Percentiles rank a stretch among this genome's conserved stretches.
Conservation (phyloP, 1,284 basidiomycete species). For the Moesziomyces sp. region DNA sequence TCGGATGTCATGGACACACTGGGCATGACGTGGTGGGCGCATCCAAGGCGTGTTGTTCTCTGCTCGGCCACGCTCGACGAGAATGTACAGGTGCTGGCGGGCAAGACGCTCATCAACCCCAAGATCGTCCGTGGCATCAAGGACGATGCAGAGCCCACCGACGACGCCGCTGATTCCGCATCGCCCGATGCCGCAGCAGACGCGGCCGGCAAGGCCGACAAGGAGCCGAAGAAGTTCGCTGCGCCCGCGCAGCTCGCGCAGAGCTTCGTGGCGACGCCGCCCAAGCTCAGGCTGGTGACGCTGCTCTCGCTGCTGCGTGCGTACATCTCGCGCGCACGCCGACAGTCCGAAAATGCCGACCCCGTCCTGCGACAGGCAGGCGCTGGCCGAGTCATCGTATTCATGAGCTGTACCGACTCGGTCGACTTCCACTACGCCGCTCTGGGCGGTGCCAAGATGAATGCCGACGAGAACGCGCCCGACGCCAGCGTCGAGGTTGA, state of each 20-base stretch:
- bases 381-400: conserved; percentile 81
- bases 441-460: conserved; percentile 83
- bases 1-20: conserved; percentile 53
- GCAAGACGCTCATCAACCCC: conserved; percentile 76
- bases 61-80: conserved; percentile 97
- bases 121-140: conserved; percentile 69
- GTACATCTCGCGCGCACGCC: conserved; percentile 72
- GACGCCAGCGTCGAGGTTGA: conserved; percentile 47
- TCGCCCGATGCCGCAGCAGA: conserved; percentile 4
- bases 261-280: conserved; percentile 88
- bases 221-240: conserved; percentile 75
- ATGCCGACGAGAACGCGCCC: conserved; percentile 56
- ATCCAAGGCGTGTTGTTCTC: conserved; percentile 82
- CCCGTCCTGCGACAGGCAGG: conserved; percentile 44
- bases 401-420: conserved; percentile 94
- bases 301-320: conserved; percentile 80
- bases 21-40: conserved; percentile 63
- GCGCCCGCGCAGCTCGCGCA: conserved; percentile 95
- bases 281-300: conserved; percentile 91
- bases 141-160: conserved; percentile 15
- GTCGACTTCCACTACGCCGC: conserved; percentile 97
- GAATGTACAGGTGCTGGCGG: conserved; percentile 91
- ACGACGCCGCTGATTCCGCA: neutral
- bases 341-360: conserved; percentile 32
- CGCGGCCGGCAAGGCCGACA: conserved; percentile 68